phyloP scores from a whole-genome alignment of 176 grass and related monocot species.

The Lolium multiflorum region DNA sequence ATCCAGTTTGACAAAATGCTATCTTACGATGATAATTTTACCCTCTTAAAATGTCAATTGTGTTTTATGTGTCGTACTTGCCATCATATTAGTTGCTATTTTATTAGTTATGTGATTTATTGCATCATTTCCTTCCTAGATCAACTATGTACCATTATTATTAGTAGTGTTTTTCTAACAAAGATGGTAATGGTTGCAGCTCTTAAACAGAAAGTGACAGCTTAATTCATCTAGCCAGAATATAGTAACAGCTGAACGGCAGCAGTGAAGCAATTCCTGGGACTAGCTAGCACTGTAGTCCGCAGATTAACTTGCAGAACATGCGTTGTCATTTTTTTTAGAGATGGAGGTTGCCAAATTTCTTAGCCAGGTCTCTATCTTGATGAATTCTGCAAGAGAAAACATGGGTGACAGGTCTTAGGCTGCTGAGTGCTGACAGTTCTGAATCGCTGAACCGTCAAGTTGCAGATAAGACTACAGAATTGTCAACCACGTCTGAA shows the following conservation, averaged over 20 bases:
- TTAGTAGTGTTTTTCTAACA: neutral
- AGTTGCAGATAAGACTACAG: neutral
- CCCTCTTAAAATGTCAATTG: neutral
- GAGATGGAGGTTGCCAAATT: neutral
- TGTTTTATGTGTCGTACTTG: neutral
- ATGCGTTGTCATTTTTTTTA: neutral
- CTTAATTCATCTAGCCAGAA: neutral
- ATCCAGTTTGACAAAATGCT: neutral
- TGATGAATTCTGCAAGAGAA: neutral
- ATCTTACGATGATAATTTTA: neutral
- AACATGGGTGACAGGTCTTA: neutral
- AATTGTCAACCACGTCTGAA: neutral
- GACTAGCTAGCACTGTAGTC: neutral
- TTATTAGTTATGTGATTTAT: neutral
- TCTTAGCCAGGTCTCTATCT: neutral
- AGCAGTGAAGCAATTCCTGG: neutral
- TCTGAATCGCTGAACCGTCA: neutral
- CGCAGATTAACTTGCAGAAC: constrained; percentile 24
- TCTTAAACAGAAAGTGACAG: neutral
- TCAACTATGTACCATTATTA: neutral
- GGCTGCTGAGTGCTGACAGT: neutral
- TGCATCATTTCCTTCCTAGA: neutral
- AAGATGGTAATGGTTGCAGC: neutral
- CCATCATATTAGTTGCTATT: neutral
- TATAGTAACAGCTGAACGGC: neutral